Base-by-base conservation (phyloP, 2,329 filamentous ascomycete species). In the Cadophora sp. region DNA sequence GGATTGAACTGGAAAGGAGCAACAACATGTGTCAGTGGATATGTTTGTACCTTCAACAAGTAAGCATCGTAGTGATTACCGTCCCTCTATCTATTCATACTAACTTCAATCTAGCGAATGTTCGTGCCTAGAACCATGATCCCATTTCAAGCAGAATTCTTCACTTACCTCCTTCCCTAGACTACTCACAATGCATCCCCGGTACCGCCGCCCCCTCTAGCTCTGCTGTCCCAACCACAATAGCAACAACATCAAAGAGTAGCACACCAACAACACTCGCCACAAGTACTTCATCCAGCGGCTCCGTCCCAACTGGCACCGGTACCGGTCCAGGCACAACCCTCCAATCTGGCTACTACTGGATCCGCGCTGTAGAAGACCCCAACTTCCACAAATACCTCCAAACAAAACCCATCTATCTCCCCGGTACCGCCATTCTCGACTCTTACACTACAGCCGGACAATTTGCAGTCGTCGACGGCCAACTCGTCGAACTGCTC, bases 381-480 rank as follows among this genome's bases (percentile, higher is more conserved):
- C 87, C 87, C 46, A 88, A 89, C 77, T 89, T 83, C 76, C 84
- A 86, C 79, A 83, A 82, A 69, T 86, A 86, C 74, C 79, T 86
- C 3, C 84, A 86, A 77, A 83, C 83, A 9, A 78, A 79, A 43
- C 81, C 83, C 1, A 75, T 80, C 59, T 79, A 80, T 69, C 69
- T 80, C 0, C 77, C 84, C 1, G 84, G 84, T 11, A 77, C 79
- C 29, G 86, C 86, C 1, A 79, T 87, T 31, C 80, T 89, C 65
- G 82, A 82, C 58, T 81, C 80, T 68, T 81, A 83, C 77, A 83
- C 79, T 6, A 84, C 83, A 1, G 87, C 87, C 0, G 87, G 87
- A 0, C 86, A 89, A 76, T 88, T 86, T 79, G 83, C 85, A 70
- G 80, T 89, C 66, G 79, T 83, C 3, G 79, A 81, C 55, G 86